Evolutionary conservation across 2,329 filamentous ascomycete species (phyloP).

Genomic region (Cladosporium sp.): DNA sequence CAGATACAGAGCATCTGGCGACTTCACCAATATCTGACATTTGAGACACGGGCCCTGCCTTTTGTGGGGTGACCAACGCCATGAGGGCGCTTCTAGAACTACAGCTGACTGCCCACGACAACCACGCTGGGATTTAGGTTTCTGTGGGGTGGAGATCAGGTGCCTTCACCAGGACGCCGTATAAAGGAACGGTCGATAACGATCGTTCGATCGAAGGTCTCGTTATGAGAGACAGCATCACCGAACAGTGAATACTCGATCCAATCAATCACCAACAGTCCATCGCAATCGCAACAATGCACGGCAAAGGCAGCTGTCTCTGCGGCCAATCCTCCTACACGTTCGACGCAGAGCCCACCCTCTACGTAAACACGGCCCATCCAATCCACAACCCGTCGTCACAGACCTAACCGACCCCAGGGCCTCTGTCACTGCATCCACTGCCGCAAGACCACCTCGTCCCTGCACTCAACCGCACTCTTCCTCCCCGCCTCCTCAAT

Average conservation of each 20-base stretch:
- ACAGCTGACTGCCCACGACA: no score
- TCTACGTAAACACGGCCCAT: background rate
- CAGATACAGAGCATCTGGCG: no score
- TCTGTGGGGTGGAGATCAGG: background rate
- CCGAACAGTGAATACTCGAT: background rate
- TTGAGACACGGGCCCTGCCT: no score
- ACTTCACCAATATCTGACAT: no score
- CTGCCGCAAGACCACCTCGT: constrained; percentile 14
- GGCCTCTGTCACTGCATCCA: constrained; percentile 15
- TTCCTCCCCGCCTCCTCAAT: constrained; percentile 8
- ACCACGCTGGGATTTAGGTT: background rate
- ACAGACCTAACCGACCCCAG: background rate
- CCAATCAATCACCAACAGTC: background rate
- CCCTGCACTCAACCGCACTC: constrained; percentile 6
- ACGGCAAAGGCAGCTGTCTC: constrained; percentile 11
- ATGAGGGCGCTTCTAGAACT: no score
- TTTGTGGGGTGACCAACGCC: no score
- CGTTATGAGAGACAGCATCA: background rate
- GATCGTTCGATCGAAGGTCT: background rate
- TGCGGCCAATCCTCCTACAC: constrained; percentile 13
- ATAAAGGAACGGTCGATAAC: no score
- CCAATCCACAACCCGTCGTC: background rate
- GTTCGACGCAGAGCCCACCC: constrained; percentile 4
- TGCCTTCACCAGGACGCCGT: background rate
- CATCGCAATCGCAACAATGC: constrained; percentile 16